phyloP scores from a whole-genome alignment of 2,329 filamentous ascomycete species.

The Scedosporium boydii region DNA sequence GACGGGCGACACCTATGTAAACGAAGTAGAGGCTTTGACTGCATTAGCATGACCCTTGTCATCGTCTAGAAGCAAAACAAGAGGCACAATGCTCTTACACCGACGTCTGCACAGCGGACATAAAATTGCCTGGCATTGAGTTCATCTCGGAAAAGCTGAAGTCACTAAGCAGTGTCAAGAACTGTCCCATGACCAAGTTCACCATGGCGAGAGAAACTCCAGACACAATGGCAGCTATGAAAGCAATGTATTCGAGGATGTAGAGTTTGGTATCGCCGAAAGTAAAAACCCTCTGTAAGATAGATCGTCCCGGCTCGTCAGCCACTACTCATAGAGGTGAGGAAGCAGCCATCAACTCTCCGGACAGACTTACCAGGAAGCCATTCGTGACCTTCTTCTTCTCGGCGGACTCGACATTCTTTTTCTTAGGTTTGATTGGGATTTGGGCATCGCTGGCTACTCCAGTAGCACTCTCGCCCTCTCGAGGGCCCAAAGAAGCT shows the following conservation, averaged over 20 bases:
- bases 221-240: conserved; percentile 16
- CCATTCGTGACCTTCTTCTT: not conserved
- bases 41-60: not conserved
- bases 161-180: conserved; percentile 16
- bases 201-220: conserved; percentile 18
- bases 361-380: not conserved
- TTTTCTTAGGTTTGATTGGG: not conserved
- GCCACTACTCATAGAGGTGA: not conserved
- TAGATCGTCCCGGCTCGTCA: not conserved
- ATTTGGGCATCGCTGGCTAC: not conserved
- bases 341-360: not conserved
- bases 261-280: conserved; percentile 14
- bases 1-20: conserved; percentile 47
- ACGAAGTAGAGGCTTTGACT: conserved; percentile 40
- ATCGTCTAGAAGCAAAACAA: not conserved
- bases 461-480: not conserved
- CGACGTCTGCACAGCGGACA: conserved; percentile 8
- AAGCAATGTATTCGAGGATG: conserved; percentile 14
- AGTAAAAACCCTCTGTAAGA: conserved; percentile 15
- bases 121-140: conserved; percentile 11
- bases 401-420: not conserved
- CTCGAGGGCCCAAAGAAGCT: not conserved
- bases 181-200: conserved; percentile 18
- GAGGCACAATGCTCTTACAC: not conserved
- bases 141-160: conserved; percentile 6